Evolutionary conservation across 2,329 filamentous ascomycete genomes (phyloP).

Genomic region (Penicillium sp.): DNA sequence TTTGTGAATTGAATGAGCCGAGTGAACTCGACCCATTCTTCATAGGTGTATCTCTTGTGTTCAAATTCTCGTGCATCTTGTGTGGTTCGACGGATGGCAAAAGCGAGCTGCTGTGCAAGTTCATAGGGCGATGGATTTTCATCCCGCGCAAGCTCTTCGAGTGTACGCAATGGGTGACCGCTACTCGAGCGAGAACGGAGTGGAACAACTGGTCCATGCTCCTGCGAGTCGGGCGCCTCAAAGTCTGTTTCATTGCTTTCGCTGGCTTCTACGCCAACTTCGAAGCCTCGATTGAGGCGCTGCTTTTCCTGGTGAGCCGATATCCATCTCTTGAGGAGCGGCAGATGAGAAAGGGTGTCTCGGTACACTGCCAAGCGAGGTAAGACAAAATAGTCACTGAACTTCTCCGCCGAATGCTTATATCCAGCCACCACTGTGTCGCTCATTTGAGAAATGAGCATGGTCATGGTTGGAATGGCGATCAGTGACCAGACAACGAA

Average conservation of each 20-base stretch:
- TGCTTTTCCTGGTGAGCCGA: slow-evolving; percentile 38
- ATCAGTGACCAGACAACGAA: slow-evolving; percentile 92
- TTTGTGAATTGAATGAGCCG: slow-evolving; percentile 60
- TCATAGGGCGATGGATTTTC: slow-evolving; percentile 50
- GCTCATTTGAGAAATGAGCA: slow-evolving; percentile 75
- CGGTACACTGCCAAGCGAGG: slow-evolving; percentile 55
- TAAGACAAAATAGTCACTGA: slow-evolving; percentile 62
- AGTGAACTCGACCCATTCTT: slow-evolving; percentile 83
- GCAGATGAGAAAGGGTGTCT: slow-evolving; percentile 44
- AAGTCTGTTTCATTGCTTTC: slow-evolving; percentile 11
- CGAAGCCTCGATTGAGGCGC: slow-evolving; percentile 46
- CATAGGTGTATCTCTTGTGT: slow-evolving; percentile 65
- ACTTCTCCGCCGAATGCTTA: slow-evolving; percentile 54
- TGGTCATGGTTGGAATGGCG: slow-evolving; percentile 80
- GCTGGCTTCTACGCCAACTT: slow-evolving; percentile 32
- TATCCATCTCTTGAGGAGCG: slow-evolving; percentile 36
- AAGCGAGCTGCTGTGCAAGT: slow-evolving; percentile 57
- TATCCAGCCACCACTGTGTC: slow-evolving; percentile 69
- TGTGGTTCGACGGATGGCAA: slow-evolving; percentile 63
- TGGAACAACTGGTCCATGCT: not conserved
- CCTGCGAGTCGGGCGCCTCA: slow-evolving; percentile 5
- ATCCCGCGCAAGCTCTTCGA: slow-evolving; percentile 44
- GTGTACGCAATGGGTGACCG: slow-evolving; percentile 19
- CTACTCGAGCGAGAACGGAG: not conserved
- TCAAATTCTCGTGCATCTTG: slow-evolving; percentile 55